Evolutionary conservation across 2,329 filamentous ascomycete species (phyloP).

Genomic region (Fusarium fujikuroi): DNA sequence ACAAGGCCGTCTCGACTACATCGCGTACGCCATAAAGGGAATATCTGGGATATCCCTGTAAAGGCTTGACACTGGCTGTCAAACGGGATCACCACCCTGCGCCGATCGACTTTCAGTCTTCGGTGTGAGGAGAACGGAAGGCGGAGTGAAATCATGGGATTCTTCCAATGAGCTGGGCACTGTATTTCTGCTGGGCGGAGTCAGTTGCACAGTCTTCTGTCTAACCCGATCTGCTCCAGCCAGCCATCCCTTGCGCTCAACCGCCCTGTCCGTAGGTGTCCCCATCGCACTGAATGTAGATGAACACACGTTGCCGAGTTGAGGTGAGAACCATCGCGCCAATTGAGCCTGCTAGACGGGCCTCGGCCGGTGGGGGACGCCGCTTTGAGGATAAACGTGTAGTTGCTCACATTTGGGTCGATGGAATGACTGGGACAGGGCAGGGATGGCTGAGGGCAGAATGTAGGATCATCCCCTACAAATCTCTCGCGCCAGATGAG

Average conservation of each 20-base stretch:
- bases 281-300: constrained; percentile 13
- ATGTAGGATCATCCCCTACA: constrained; percentile 47
- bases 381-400: constrained; percentile 33
- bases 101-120: constrained; percentile 1
- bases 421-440: constrained; percentile 12
- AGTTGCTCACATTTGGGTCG: constrained; percentile 23
- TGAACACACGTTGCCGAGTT: constrained; percentile 26
- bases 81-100: constrained; percentile 49
- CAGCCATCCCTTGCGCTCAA: constrained; percentile 4
- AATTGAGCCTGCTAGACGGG: constrained; percentile 43
- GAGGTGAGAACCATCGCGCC: constrained; percentile 30
- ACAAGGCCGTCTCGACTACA: constrained; percentile 48
- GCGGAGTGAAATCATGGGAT: constrained; percentile 43
- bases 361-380: constrained; percentile 32
- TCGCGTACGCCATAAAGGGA: constrained; percentile 49
- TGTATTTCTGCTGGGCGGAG: constrained; percentile 49
- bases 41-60: constrained; percentile 54
- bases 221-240: constrained; percentile 38
- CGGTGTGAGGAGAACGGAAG: constrained; percentile 37
- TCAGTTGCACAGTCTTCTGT: constrained; percentile 41
- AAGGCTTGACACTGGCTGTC: constrained; percentile 59
- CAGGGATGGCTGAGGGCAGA: constrained; percentile 35
- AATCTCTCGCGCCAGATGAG: constrained; percentile 21
- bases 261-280: not conserved
- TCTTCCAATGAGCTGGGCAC: constrained; percentile 47